Conservation (phyloP, 148 eudicot species). For the Mesembryanthemum crystallinum region DNA sequence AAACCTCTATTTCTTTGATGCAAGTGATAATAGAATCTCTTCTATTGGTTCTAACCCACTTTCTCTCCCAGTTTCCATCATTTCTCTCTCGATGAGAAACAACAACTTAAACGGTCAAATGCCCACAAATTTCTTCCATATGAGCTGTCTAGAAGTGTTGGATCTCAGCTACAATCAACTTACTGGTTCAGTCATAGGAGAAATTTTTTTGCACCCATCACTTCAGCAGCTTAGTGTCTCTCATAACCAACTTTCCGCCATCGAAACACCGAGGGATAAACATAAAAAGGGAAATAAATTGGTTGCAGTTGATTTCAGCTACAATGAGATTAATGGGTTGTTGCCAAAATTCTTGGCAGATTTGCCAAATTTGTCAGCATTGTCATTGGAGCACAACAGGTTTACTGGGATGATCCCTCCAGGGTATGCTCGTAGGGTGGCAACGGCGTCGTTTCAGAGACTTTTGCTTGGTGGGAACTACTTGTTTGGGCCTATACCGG, state of each 20-base stretch:
- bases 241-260: constrained; percentile 29
- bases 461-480: constrained; percentile 48
- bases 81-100: constrained; percentile 39
- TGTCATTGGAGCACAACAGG: constrained; percentile 44
- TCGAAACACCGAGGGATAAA: constrained; percentile 17
- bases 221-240: constrained; percentile 44
- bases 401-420: constrained; percentile 46
- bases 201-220: constrained; percentile 37
- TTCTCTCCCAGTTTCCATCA: constrained; percentile 33
- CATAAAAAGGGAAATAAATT: not conserved
- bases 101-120: constrained; percentile 30
- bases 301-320: constrained; percentile 44
- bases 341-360: constrained; percentile 33
- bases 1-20: constrained; percentile 33
- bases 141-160: constrained; percentile 34
- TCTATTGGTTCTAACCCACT: constrained; percentile 21
- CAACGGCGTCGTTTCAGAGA: constrained; percentile 37
- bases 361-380: constrained; percentile 36
- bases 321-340: constrained; percentile 34
- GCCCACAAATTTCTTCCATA: constrained; percentile 20
- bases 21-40: constrained; percentile 31
- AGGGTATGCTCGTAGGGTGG: constrained; percentile 36
- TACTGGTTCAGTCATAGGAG: constrained; percentile 26
- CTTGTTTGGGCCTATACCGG: constrained; percentile 50
- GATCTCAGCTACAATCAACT: constrained; percentile 44